phyloP scores from a whole-genome alignment of 192 early-diverging fungal genomes.

The Coemansia sp. region DNA sequence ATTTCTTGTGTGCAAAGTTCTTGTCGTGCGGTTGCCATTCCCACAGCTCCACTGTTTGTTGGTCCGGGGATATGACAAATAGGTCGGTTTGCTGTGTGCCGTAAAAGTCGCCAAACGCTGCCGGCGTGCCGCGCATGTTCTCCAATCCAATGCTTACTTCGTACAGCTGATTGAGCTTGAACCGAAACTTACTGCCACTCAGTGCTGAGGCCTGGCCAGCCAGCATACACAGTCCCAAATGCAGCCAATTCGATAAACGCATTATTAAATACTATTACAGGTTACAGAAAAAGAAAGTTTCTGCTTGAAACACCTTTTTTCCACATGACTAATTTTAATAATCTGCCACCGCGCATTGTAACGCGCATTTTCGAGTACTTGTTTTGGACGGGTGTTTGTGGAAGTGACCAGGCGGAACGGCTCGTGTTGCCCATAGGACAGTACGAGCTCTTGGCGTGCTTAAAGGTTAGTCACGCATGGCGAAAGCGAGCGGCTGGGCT shows the following conservation, averaged over 20 bases:
- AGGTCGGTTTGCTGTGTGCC: constrained; percentile 83
- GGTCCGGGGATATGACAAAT: constrained; percentile 69
- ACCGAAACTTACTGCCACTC: constrained; percentile 40
- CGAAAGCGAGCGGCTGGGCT: constrained; percentile 33
- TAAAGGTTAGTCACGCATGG: constrained; percentile 27
- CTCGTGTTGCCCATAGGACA: constrained; percentile 32
- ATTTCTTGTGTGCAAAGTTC: constrained; percentile 45
- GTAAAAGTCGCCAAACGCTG: constrained; percentile 86
- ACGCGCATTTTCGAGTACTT: constrained; percentile 33
- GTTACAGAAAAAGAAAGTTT: not conserved
- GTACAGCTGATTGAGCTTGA: constrained; percentile 61
- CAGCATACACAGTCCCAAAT: not conserved
- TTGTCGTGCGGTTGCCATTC: constrained; percentile 64
- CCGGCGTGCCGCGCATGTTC: constrained; percentile 68
- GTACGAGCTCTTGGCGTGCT: constrained; percentile 7
- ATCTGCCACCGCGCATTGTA: constrained; percentile 18
- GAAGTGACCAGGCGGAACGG: constrained; percentile 11
- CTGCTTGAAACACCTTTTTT: not conserved
- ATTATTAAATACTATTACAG: not conserved
- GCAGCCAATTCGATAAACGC: not conserved
- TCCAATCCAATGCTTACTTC: constrained; percentile 64
- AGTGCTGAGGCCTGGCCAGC: constrained; percentile 12
- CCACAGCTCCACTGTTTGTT: constrained; percentile 66
- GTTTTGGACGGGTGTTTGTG: constrained; percentile 31
- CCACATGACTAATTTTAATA: not conserved